Percentiles rank a stretch among this genome's conserved stretches.
Conservation (phyloP, 805 yeast genomes). For the Saccharomycopsis sp. region DNA sequence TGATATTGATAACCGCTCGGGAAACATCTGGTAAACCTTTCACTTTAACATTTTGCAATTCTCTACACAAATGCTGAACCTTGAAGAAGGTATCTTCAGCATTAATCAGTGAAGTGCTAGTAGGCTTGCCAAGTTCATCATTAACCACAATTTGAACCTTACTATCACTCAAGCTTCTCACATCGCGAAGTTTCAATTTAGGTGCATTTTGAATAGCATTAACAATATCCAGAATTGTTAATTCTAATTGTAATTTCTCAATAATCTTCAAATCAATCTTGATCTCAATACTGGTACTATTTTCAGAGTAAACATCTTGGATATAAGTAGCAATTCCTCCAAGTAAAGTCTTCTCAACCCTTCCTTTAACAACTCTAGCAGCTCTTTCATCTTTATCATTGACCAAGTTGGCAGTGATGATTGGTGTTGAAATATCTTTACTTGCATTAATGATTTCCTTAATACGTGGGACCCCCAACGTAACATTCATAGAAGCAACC, state of each 20-base stretch:
- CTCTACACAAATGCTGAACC: conserved; percentile 84
- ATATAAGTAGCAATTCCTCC: conserved; percentile 83
- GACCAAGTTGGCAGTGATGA: conserved; percentile 88
- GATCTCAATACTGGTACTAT: conserved; percentile 69
- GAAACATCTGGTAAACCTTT: conserved; percentile 89
- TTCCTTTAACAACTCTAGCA: conserved; percentile 96
- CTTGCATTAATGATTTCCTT: conserved; percentile 98
- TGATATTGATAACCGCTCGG: conserved; percentile 93
- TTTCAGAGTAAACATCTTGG: conserved; percentile 87
- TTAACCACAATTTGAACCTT: conserved; percentile 56
- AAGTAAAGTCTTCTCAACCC: conserved; percentile 86
- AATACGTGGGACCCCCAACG: conserved; percentile 98
- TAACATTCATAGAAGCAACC: conserved; percentile 98
- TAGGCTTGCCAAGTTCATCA: conserved; percentile 35
- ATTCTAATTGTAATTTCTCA: conserved; percentile 82
- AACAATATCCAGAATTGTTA: conserved; percentile 80
- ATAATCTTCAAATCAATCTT: conserved; percentile 79
- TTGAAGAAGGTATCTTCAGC: conserved; percentile 66
- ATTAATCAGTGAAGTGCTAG: conserved; percentile 33
- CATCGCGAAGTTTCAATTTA: conserved; percentile 80
- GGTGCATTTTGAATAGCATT: conserved; percentile 78
- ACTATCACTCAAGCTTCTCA: conserved; percentile 58
- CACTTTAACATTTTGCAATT: conserved; percentile 79
- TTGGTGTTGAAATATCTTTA: conserved; percentile 90
- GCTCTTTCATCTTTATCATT: conserved; percentile 95